Evolutionary conservation across 495 filamentous ascomycete species (phyloP).

Genomic region (Neurospora sp.): DNA sequence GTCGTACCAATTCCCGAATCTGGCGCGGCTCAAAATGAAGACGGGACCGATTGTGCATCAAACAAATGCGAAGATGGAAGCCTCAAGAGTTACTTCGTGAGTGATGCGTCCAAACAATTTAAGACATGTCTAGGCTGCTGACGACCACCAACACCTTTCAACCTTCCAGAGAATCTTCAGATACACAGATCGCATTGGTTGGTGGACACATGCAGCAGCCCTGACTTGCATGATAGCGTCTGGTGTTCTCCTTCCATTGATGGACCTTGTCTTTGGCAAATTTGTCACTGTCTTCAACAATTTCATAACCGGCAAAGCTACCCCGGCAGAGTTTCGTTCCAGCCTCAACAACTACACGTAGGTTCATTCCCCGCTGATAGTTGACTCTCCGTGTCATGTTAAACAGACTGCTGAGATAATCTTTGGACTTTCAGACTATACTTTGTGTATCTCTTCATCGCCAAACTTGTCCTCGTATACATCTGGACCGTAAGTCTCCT

Average conservation of each 20-base stretch:
- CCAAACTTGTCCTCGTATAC: conserved; percentile 38
- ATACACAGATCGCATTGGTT: conserved; percentile 7
- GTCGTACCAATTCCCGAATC: not conserved
- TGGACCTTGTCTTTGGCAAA: conserved; percentile 26
- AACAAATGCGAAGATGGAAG: not conserved
- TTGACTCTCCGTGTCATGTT: not conserved
- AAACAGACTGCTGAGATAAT: not conserved
- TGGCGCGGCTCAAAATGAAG: not conserved
- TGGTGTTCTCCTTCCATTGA: conserved; percentile 23
- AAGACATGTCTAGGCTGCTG: not conserved
- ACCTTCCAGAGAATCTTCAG: conserved; percentile 9
- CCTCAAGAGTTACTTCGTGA: not conserved
- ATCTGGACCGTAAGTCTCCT: conserved; percentile 29
- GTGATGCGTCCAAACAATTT: not conserved
- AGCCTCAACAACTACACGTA: conserved; percentile 10
- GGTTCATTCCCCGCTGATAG: not conserved
- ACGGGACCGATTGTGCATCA: not conserved
- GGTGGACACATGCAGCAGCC: conserved; percentile 7
- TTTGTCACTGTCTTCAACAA: conserved; percentile 22
- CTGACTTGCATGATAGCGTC: conserved; percentile 16
- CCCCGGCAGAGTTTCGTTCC: conserved; percentile 4
- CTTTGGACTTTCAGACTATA: conserved; percentile 18
- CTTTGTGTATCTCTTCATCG: conserved; percentile 45
- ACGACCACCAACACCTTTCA: not conserved
- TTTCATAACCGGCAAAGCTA: conserved; percentile 5